A percentile compares a stretch with the other conserved stretches of the same genome.
These are phyloP conservation scores for Pulveroboletus ravenelii DNA, from an alignment of 768 basidiomycete species.

Conservation along the genomic window DNA sequence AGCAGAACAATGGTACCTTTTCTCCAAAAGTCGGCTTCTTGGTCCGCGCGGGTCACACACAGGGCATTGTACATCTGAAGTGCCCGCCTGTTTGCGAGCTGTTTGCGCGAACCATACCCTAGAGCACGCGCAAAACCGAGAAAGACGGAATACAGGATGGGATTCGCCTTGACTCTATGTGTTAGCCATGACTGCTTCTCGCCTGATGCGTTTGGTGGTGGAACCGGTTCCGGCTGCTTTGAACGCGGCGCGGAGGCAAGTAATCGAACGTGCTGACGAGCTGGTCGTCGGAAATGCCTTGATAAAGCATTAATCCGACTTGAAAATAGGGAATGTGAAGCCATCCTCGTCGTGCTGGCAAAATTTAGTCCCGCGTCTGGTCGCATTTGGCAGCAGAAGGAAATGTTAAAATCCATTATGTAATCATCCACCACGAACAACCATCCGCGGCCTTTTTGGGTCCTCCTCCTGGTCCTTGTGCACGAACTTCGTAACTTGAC, in stretches of 20 bases:
- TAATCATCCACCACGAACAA: no score
- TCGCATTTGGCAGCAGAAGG: no score
- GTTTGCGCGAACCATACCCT: constrained; percentile 59
- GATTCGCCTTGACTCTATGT: constrained; percentile 46
- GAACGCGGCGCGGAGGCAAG: constrained; percentile 8
- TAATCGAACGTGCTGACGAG: constrained; percentile 8
- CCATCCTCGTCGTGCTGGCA: constrained; percentile 7
- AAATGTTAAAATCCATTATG: no score
- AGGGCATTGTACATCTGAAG: constrained; percentile 54
- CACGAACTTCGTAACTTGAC: no score
- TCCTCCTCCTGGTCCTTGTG: no score
- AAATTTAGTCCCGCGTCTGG: not conserved
- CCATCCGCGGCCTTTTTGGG: no score
- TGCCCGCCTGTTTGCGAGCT: constrained; percentile 56
- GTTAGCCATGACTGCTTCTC: constrained; percentile 52
- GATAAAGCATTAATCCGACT: constrained; percentile 4
- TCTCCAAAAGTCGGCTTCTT: constrained; percentile 60
- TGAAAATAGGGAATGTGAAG: constrained; percentile 11
- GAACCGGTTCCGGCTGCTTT: constrained; percentile 4
- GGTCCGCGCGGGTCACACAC: constrained; percentile 53
- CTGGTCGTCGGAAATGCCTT: constrained; percentile 5
- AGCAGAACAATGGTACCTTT: constrained; percentile 41
- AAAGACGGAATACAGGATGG: constrained; percentile 43
- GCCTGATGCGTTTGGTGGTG: not conserved
- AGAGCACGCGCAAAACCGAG: constrained; percentile 44